Evolutionary conservation across 1,139 yeast genomes (phyloP), one percentile per base, ranked within the genome.

Genomic region (Protomyces inouyei): DNA sequence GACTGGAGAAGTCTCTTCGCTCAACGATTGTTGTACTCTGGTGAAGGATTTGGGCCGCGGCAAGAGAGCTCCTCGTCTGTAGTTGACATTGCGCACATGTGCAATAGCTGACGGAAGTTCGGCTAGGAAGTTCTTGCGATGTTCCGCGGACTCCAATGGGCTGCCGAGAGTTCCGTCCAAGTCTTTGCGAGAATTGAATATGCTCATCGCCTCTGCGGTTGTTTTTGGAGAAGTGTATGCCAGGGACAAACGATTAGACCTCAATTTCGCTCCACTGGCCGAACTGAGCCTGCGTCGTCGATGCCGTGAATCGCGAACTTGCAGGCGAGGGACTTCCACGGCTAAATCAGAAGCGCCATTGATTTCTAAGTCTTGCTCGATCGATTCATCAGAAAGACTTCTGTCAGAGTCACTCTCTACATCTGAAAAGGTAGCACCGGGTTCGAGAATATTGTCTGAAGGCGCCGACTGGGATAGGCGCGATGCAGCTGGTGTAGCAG

Each of bases 21-120:
- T 52, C 52, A 59, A 32, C 4, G 57, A 28, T 18, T 59, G 53
- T 35, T 59, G 63, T 18, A 59, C 63, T 14, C 63, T 18, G 8
- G 53, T 45, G 57, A 59, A 59, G 52, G 52, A 38, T 18, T 52
- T 59, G 21, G 63, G 53, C 32, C 46, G 53, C 16, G 63, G 63
- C 43, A 59, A 38, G 10, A 59, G 57, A 14, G 63, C 63, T 36
- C 54, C 63, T 40, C 63, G 43, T 8, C 63, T 35, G 48, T 59
- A 59, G 38, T 59, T 55, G 14, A 59, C 63, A 25, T 52, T 59
- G 14, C 63, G 56, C 14, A 55, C 63, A 23, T 55, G 55, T 18
- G 63, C 63, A 18, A 59, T 59, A 25, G 57, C 63, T n/a, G 53
- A 55, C 8, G 63, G 63, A 10, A 59, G 45, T 40, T 59, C 63